Base-by-base conservation (phyloP, 345 rosid species). In the Eucalyptus fibrosa region DNA sequence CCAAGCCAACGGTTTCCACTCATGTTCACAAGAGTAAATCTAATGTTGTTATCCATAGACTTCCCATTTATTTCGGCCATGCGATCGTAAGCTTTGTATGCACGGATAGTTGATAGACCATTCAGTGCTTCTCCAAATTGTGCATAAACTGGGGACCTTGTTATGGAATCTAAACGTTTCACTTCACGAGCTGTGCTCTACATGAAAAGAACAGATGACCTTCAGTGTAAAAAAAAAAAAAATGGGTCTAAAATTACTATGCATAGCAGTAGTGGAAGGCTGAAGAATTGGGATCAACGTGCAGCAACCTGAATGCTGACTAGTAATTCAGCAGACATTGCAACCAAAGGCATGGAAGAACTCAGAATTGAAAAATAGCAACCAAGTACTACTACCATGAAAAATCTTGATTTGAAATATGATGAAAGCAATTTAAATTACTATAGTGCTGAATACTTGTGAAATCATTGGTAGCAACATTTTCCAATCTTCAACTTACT, bases 111-210 rank as follows among this genome's bases (percentile, higher is more conserved):
- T 42, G 98, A 90, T 50, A 98, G 91, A 86, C 99, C 99, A 93
- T 98, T 98, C 91, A 98, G 92, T 11, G 99, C 99, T 94, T 98
- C 99, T 56, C 99, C 97, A 92, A 98, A 98, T 90, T 98, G 99
- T 88, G 99, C 99, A 93, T 98, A 97, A 86, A 98, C 99, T 7
- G 99, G 99, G n/a, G 99, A 98, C 94, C 99, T 96, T 47, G 96
- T 92, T 86, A 95, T 87, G 53, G 99, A 98, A 91, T 98, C 99
- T 93, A 98, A 90, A 87, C 99, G 98, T 93, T 98, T 98, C 87
- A 98, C 95, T 93, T 98, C 99, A 88, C 99, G 99, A 4, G 99
- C 96, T 16, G 99, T 97, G 95, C 95, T 97, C 99, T 98, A 89
- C 86, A 69, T 87, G 80, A 87, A 88, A 92, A 69, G 89, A 24